phyloP scores from a whole-genome alignment of 164 flowering plant genomes.

The Berberis vulgaris region DNA sequence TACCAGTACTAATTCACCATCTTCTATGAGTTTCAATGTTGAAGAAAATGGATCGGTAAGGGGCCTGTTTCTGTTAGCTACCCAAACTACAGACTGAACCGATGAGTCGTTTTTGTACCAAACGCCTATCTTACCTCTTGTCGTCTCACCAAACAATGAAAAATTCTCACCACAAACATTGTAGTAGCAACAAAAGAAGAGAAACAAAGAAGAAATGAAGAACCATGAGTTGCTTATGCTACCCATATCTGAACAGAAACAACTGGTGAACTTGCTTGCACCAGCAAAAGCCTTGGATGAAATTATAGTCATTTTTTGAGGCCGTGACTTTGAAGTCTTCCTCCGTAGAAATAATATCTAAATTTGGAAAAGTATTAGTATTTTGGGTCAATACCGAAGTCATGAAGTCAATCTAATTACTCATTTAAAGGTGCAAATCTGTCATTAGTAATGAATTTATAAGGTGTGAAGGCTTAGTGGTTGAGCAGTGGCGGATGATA shows the following conservation, averaged over 20 bases:
- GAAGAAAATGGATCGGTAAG: slow-evolving; percentile 5
- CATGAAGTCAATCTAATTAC: no score
- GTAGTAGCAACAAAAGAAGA: background rate
- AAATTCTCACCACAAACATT: background rate
- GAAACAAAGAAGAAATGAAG: background rate
- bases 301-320: no score
- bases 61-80: slow-evolving; percentile 18
- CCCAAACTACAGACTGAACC: slow-evolving; percentile 6
- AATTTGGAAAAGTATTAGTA: no score
- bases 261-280: no score
- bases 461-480: no score
- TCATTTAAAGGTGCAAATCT: no score
- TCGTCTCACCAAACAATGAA: no score
- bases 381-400: background rate
- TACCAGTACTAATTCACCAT: slow-evolving; percentile 15
- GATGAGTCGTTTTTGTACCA: slow-evolving; percentile 13
- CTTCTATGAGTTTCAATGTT: slow-evolving; percentile 8
- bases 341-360: no score
- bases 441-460: no score
- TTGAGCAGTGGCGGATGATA: no score
- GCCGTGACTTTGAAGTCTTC: background rate
- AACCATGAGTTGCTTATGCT: background rate
- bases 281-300: no score
- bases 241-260: background rate
- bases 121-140: slow-evolving; percentile 5